These are phyloP conservation scores for Phytophthora niederhauseri DNA, from an alignment of 352 stramenopile species.

Conservation along the genomic window DNA sequence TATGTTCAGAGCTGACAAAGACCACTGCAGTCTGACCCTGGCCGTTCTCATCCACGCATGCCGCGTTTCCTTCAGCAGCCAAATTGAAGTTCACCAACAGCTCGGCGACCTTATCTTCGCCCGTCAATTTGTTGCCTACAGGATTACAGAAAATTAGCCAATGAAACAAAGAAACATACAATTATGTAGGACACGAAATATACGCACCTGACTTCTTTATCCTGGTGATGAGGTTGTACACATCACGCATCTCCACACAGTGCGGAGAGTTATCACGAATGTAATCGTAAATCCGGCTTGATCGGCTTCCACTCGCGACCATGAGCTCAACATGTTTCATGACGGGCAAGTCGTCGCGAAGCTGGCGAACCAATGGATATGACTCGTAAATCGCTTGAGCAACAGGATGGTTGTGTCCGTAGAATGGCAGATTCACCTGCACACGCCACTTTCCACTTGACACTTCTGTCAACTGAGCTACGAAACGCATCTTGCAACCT, in stretches of 20 bases:
- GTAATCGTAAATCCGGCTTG: constrained; percentile 32
- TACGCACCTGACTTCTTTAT: constrained; percentile 16
- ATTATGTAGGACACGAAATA: background rate
- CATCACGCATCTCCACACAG: background rate
- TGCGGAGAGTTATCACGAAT: background rate
- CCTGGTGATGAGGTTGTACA: constrained; percentile 12
- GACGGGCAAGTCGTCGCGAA: background rate
- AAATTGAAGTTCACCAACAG: constrained; percentile 11
- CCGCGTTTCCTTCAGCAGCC: background rate
- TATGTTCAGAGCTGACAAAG: constrained; percentile 6
- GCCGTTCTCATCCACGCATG: background rate
- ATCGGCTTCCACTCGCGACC: constrained; percentile 9
- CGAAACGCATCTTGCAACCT: background rate
- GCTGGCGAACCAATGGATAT: constrained; percentile 2
- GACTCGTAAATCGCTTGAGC: background rate
- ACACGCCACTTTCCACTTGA: constrained; percentile 1
- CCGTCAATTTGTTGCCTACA: background rate
- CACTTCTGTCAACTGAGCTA: background rate
- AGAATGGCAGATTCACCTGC: background rate
- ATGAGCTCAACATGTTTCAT: constrained; percentile 10
- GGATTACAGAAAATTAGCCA: background rate
- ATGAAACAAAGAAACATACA: background rate
- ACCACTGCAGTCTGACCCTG: constrained; percentile 2
- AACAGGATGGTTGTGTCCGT: constrained; percentile 9
- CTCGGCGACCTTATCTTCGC: constrained; percentile 17